Evolutionary conservation across 164 flowering plant genomes (phyloP).

Genomic region (Vitis riparia): DNA sequence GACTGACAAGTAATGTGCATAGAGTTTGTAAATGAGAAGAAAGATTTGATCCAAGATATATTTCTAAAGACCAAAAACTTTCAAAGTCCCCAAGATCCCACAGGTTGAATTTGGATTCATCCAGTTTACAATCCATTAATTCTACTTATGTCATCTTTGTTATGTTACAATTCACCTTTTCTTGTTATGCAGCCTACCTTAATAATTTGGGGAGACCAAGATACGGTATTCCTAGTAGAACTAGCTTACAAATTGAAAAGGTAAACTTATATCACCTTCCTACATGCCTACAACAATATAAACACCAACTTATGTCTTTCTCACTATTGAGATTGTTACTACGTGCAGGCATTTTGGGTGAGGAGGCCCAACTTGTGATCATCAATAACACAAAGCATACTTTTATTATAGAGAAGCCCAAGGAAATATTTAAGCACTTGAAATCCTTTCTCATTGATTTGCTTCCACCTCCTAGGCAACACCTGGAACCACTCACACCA

Average conservation of each 20-base stretch:
- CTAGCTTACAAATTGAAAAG: slow-evolving; percentile 38
- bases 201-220: slow-evolving; percentile 51
- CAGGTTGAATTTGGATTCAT: slow-evolving; percentile 23
- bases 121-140: background rate
- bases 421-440: slow-evolving; percentile 39
- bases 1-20: slow-evolving; percentile 38
- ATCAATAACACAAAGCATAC: slow-evolving; percentile 57
- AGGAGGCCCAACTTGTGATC: slow-evolving; percentile 27
- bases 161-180: background rate
- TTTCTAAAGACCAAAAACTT: slow-evolving; percentile 32
- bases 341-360: slow-evolving; percentile 38
- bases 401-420: slow-evolving; percentile 49
- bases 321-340: too few species aligned
- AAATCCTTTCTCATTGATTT: slow-evolving; percentile 28
- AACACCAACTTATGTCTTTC: too few species aligned
- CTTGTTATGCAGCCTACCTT: slow-evolving; percentile 25
- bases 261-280: slow-evolving; percentile 8
- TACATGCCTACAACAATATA: too few species aligned
- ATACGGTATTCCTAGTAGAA: slow-evolving; percentile 45
- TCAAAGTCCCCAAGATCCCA: slow-evolving; percentile 33
- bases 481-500: too few species aligned
- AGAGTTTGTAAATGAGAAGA: slow-evolving; percentile 32
- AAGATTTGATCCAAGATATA: slow-evolving; percentile 31
- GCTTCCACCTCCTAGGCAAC: too few species aligned
- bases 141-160: too few species aligned